Evolutionary conservation across 805 yeast genomes (phyloP).

Genomic region (Groenewaldozyma salmanticensis): DNA sequence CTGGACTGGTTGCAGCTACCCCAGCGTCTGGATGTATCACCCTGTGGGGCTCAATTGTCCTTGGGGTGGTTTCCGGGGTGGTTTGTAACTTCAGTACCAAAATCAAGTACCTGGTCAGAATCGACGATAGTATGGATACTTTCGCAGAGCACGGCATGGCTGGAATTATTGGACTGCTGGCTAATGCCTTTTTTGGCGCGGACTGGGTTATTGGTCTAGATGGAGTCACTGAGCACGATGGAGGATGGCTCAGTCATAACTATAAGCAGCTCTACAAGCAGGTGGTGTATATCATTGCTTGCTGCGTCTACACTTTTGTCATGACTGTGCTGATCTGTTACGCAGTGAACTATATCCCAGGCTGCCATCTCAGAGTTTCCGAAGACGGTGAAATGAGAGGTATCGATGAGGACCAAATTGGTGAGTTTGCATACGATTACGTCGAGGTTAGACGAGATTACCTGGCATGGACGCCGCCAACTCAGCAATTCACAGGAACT

Average conservation of each 20-base stretch:
- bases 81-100: slow-evolving; percentile 87
- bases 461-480: slow-evolving; percentile 33
- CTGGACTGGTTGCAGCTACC: slow-evolving; percentile 95
- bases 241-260: slow-evolving; percentile 90
- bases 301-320: slow-evolving; percentile 61
- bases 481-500: slow-evolving; percentile 7
- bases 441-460: slow-evolving; percentile 93
- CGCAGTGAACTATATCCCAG: slow-evolving; percentile 69
- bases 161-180: slow-evolving; percentile 81
- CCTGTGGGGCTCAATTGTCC: slow-evolving; percentile 78
- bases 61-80: slow-evolving; percentile 72
- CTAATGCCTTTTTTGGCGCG: slow-evolving; percentile 78
- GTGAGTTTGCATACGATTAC: slow-evolving; percentile 97
- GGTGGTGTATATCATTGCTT: slow-evolving; percentile 70
- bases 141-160: slow-evolving; percentile 99
- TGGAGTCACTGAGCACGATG: slow-evolving; percentile 70
- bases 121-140: slow-evolving; percentile 90
- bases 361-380: slow-evolving; percentile 65
- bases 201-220: slow-evolving; percentile 86
- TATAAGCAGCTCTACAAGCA: slow-evolving; percentile 89
- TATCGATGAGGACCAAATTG: slow-evolving; percentile 93
- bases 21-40: slow-evolving; percentile 91
- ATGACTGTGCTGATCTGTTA: slow-evolving; percentile 72
- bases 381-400: slow-evolving; percentile 85
- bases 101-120: slow-evolving; percentile 65